Percentiles rank a stretch among this genome's conserved stretches.
These are phyloP conservation scores for Rhodamnia rubescens DNA, from an alignment of 345 rosid genomes.

Conservation along the genomic window DNA sequence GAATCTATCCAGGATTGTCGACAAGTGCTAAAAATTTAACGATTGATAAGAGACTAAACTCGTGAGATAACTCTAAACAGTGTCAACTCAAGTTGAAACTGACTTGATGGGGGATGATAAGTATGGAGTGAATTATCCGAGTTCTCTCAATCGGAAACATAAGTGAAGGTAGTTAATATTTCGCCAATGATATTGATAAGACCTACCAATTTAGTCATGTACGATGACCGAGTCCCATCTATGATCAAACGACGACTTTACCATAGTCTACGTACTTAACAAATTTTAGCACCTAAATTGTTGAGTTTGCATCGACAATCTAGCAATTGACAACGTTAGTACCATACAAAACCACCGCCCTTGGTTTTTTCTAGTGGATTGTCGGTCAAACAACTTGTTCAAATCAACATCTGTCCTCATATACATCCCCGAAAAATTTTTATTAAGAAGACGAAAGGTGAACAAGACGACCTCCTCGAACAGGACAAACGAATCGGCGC, in stretches of 20 bases:
- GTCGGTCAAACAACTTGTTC: not conserved
- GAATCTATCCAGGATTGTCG: not conserved
- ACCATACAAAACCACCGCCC: not conserved
- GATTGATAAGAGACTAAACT: not conserved
- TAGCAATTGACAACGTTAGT: not conserved
- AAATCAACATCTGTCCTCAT: not conserved
- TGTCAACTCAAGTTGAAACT: not conserved
- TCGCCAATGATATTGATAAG: not conserved
- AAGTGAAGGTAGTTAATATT: not conserved
- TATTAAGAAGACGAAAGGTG: not conserved
- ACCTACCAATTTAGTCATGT: not conserved
- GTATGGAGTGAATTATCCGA: not conserved
- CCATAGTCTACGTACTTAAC: not conserved
- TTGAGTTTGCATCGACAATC: not conserved
- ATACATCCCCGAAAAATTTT: not conserved
- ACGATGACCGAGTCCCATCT: not conserved
- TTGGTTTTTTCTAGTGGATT: not conserved
- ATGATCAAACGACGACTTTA: not conserved
- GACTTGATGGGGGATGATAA: too few relatives aligned
- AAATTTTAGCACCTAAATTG: not conserved
- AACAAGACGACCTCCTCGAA: not conserved
- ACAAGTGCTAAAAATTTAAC: not conserved
- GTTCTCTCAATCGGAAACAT: not conserved
- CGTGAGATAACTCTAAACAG: too few relatives aligned
- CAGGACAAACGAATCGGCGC: not conserved